Evolutionary conservation across 1,139 yeast genomes (phyloP), one percentile per base, ranked within the genome.

Genomic region (Yamadazyma friedrichii): DNA sequence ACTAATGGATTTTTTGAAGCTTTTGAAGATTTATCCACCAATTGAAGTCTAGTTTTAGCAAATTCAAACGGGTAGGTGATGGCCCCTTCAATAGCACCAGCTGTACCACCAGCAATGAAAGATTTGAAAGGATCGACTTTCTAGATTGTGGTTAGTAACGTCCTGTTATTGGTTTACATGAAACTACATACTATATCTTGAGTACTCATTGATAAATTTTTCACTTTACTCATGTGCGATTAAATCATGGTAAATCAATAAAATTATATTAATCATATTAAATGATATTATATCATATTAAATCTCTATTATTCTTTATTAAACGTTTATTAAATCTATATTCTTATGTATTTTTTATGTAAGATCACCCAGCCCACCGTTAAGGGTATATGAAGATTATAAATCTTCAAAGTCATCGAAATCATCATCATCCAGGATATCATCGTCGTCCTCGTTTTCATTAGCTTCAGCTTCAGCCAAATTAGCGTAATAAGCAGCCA

Each of bases 31-130:
- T 84, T 85, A 58, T 84, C 88, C 26, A 86, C 80, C 46, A 93
- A 74, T 65, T 93, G 98, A 37, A 93, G 74, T 47, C 98, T 71
- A 6, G 98, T 93, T 59, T 93, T 93, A 35, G 98, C 96, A 65
- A 91, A 93, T 62, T 93, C 98, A 62, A 93, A 93, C 1, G 98
- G 98, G 60, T 89, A 93, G 0, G 97, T 91, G 38, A 87, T 75
- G 31, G 80, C 79, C 25, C 96, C 96, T 65, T 91, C 98, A 35
- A 88, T 76, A 31, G 95, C 97, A 46, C 98, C 98, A 1, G 97
- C 98, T 1, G 88, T 70, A 39, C 96, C 95, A 41, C 98, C 98
- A 9, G 97, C 97, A 13, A 88, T 75, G 56, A 91, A 87, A 2
- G 96, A 88, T 60, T 80, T 82, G 46, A 76, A 54, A 9, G 93